Base-by-base conservation (phyloP, 352 stramenopile species). In the Pythium aquatile region DNA sequence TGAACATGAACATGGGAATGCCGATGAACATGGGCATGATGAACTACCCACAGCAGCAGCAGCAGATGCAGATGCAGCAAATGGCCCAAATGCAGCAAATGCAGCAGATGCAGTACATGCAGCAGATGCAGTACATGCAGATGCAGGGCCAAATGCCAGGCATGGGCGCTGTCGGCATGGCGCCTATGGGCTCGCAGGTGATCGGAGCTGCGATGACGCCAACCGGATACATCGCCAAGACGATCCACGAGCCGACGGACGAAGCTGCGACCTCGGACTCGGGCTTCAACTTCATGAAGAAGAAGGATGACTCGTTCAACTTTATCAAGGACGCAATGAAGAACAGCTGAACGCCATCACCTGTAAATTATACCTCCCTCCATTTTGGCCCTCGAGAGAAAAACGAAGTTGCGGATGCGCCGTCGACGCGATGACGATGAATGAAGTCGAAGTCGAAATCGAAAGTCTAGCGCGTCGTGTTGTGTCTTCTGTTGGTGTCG, bases 281-380 rank as follows among this genome's bases (percentile, higher is more conserved):
- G 37, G 77, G 85, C 51, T 93, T 94, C 56, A 80, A 82, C 54
- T 94, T 93, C 62, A 93, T 94, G 79, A 93, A 93, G 78, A 89
- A 88, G 71, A 85, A 88, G 56, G 83, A 94, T 53, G 85, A 94
- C 74, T 94, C 85, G 65, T 94, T 94, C 70, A 94, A 92, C 79
- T 94, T 94, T 65, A 78, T 94, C 55, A 86, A 90, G 78, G 85
- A 94, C 61, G 83, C 84, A 39, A 94, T 94, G 85, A 94, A 94
- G 79, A 92, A 92, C 79, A 81, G 81, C 70, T 92, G 72, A 74
- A 67, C 57, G 40, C 47, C 59, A 56, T 69, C 61, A 61, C 52
- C 66, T 80, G 72, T 85, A 91, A 80, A 88, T 75, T 90, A 73
- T 72, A 65, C 49, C 60, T 32, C 26, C 48, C 55, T 66, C 57